Base-by-base conservation (phyloP, 108 stramenopile species). In the Seminavis robusta region DNA sequence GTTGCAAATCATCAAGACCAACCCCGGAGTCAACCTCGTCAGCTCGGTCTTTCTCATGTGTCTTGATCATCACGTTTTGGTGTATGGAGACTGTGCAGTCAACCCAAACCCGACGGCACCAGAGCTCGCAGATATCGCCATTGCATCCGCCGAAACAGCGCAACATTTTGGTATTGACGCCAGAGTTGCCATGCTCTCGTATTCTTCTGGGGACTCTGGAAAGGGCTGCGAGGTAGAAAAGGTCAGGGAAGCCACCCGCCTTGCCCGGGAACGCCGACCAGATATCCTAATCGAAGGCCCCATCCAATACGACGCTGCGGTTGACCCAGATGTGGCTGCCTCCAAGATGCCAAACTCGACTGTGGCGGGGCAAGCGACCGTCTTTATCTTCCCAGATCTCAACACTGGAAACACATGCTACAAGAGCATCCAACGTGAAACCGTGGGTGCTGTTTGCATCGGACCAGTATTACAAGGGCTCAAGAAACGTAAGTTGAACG, bases 41-140 rank as follows among this genome's bases (percentile, higher is more conserved):
- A 65, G 63, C n/a, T 69, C 67, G 1, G 46, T 63, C 10, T 67
- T 76, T 30, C 67, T 76, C 69, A 76, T 76, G 75, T 61, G 58
- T 16, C 59, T 70, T 2, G 52, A 44, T 0, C 63, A 67, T 45
- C 54, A 61, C 33, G 75, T 71, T 1, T 26, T 67, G 24, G 40
- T 69, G 0, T 76, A 61, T 36, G 70, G 66, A 39, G 76, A 77
- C 41, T 77, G 76, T 38, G 76, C 71, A 1, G 57, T 77, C 48
- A 72, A 72, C 56, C 56, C 63, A 3, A 66, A 66, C 41, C 76
- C 76, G 2, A 63, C 44, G 32, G 65, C 76, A 15, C 61, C 50
- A 0, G 54, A 77, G 36, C 61, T 77, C 20, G 70, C 76, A 15
- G 55, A 68, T 48, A 77, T 76, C 50, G 76, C 76, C 26, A 10